These are phyloP conservation scores for Hortiboletus campestris DNA, from an alignment of 768 basidiomycete species.

Conservation along the genomic window DNA sequence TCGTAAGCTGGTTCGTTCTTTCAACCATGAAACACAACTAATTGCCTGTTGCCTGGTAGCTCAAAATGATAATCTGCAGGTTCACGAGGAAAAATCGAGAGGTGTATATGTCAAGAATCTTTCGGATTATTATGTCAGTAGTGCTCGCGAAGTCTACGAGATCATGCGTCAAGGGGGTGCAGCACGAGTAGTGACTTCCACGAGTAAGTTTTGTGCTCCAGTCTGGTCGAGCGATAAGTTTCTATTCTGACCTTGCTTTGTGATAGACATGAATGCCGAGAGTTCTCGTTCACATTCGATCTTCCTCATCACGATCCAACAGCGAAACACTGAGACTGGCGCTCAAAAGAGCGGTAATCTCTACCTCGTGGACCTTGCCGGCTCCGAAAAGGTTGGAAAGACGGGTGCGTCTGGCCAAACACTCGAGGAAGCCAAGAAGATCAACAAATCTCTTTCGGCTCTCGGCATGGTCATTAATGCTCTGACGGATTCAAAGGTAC, in stretches of 20 bases:
- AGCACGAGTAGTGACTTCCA: slow-evolving; percentile 89
- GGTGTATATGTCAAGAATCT: slow-evolving; percentile 98
- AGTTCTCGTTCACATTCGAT: slow-evolving; percentile 99
- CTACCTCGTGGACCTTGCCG: slow-evolving; percentile 96
- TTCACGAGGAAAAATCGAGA: slow-evolving; percentile 96
- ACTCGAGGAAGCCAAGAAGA: slow-evolving; percentile 99
- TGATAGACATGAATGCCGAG: slow-evolving; percentile 97
- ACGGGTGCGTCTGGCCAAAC: slow-evolving; percentile 99
- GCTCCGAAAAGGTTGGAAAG: slow-evolving; percentile 99
- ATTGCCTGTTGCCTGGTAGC: slow-evolving; percentile 43
- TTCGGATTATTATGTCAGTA: slow-evolving; percentile 97
- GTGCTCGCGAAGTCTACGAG: slow-evolving; percentile 93
- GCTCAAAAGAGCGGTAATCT: slow-evolving; percentile 95
- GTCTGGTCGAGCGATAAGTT: background rate
- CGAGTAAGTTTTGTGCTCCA: slow-evolving; percentile 59
- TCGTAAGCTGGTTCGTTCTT: slow-evolving; percentile 54
- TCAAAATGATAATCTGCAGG: slow-evolving; percentile 96
- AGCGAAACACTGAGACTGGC: slow-evolving; percentile 93
- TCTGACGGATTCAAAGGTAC: slow-evolving; percentile 90
- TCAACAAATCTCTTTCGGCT: slow-evolving; percentile 97
- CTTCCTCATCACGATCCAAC: slow-evolving; percentile 96
- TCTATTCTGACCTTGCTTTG: slow-evolving; percentile 1
- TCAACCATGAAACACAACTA: background rate
- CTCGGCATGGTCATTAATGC: slow-evolving; percentile 99
- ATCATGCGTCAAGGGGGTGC: slow-evolving; percentile 97